Evolutionary conservation across 2,329 filamentous ascomycete genomes (phyloP).

Genomic region (Fusarium sterilihyphosum): DNA sequence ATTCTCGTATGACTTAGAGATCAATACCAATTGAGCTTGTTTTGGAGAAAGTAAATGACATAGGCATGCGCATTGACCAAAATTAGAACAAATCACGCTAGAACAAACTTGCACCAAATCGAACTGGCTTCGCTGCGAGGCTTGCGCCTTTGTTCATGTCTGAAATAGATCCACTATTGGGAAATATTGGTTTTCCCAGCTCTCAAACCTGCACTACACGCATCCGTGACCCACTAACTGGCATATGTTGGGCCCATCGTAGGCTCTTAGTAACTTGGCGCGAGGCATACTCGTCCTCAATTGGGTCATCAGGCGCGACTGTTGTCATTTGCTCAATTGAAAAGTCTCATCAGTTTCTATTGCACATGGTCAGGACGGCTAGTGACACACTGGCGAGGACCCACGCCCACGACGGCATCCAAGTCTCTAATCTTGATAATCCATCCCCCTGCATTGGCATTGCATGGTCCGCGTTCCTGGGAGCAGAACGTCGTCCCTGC

Average conservation of each 20-base stretch:
- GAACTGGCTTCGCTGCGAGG: slow-evolving; percentile 1
- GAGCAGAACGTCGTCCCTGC: slow-evolving; percentile 27
- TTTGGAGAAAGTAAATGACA: neutral
- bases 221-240: slow-evolving; percentile 30
- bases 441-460: slow-evolving; percentile 32
- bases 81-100: slow-evolving; percentile 13
- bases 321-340: slow-evolving; percentile 32
- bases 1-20: neutral
- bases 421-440: slow-evolving; percentile 31
- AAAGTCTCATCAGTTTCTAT: slow-evolving; percentile 40
- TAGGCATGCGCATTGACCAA: neutral
- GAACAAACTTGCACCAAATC: neutral
- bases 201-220: slow-evolving; percentile 12
- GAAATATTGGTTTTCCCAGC: slow-evolving; percentile 26
- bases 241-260: slow-evolving; percentile 19
- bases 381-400: slow-evolving; percentile 39
- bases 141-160: neutral
- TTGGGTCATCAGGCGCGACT: slow-evolving; percentile 42
- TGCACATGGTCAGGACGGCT: slow-evolving; percentile 42
- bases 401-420: slow-evolving; percentile 30
- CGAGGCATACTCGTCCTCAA: slow-evolving; percentile 43
- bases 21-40: neutral
- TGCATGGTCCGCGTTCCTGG: slow-evolving; percentile 38
- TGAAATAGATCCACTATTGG: slow-evolving; percentile 12
- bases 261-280: slow-evolving; percentile 29